Evolutionary conservation across 495 filamentous ascomycete genomes (phyloP).

Genomic region (Oleoguttula mirabilis): DNA sequence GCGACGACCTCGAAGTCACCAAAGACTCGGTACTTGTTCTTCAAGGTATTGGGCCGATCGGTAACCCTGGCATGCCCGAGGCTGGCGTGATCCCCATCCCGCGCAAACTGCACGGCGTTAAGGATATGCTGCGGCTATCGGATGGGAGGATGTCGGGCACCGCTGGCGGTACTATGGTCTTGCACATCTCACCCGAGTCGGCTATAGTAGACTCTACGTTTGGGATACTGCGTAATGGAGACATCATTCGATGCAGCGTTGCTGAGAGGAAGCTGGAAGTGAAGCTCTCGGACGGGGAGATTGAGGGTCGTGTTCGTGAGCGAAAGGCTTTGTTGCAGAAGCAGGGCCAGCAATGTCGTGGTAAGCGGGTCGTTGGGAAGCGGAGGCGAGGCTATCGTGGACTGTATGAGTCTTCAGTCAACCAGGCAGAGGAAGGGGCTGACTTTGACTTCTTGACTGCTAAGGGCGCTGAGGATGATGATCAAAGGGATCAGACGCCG

Average conservation of each 20-base stretch:
- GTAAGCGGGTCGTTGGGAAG: conserved; percentile 26
- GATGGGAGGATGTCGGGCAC: conserved; percentile 61
- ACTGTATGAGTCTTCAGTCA: conserved; percentile 52
- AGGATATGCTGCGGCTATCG: conserved; percentile 54
- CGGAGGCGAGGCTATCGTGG: conserved; percentile 48
- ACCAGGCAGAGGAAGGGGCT: conserved; percentile 49
- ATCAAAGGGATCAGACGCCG: no score
- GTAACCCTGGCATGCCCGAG: conserved; percentile 59
- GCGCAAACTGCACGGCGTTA: conserved; percentile 49
- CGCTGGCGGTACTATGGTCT: conserved; percentile 54
- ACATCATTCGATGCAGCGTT: conserved; percentile 44
- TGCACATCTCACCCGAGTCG: conserved; percentile 55
- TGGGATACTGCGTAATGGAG: conserved; percentile 48
- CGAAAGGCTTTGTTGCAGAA: conserved; percentile 32
- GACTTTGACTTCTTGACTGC: conserved; percentile 57
- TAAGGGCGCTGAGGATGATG: no score
- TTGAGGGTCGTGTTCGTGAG: conserved; percentile 23
- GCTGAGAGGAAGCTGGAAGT: conserved; percentile 36
- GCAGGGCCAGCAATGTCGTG: conserved; percentile 17
- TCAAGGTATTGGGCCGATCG: conserved; percentile 50
- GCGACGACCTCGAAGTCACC: conserved; percentile 39
- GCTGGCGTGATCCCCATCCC: conserved; percentile 55
- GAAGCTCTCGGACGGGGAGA: conserved; percentile 33
- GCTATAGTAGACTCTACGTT: conserved; percentile 30
- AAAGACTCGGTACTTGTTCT: conserved; percentile 46